phyloP scores from a whole-genome alignment of 116 monocot genomes.

The Trichopus zeylanicus region DNA sequence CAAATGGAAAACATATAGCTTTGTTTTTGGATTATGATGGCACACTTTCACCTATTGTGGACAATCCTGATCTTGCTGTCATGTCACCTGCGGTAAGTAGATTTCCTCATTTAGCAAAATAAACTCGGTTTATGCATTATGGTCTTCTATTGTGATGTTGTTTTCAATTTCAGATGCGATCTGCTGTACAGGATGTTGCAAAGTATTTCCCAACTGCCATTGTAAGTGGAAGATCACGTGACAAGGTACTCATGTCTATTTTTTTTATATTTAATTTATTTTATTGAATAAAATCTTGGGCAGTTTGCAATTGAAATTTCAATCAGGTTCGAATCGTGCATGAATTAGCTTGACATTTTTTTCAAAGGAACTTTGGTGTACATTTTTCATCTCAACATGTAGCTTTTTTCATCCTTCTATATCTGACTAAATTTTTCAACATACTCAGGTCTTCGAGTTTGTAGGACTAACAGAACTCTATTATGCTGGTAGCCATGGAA shows the following conservation, averaged over 20 bases:
- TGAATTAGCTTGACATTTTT: no score
- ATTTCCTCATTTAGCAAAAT: background rate
- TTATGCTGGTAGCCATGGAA: slow-evolving; percentile 99
- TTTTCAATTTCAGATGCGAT: slow-evolving; percentile 57
- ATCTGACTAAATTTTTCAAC: no score
- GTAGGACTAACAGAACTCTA: slow-evolving; percentile 72
- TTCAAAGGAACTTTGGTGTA: no score
- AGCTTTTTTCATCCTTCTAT: no score
- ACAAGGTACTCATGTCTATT: slow-evolving; percentile 94
- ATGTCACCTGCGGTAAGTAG: slow-evolving; percentile 45
- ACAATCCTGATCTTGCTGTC: slow-evolving; percentile 54
- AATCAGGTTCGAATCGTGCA: no score
- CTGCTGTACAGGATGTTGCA: slow-evolving; percentile 59
- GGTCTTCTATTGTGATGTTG: background rate
- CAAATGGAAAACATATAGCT: slow-evolving; percentile 44
- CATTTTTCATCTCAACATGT: no score
- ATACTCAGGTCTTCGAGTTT: slow-evolving; percentile 84
- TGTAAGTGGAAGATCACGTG: slow-evolving; percentile 88
- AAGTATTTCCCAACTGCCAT: slow-evolving; percentile 85
- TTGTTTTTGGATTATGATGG: slow-evolving; percentile 77
- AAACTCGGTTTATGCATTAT: background rate
- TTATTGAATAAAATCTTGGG: no score
- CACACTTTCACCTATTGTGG: slow-evolving; percentile 62
- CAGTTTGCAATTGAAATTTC: no score
- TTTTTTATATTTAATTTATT: no score